These are phyloP conservation scores for Phascolomyces articulosus DNA, from an alignment of 371 early-diverging fungal species.

Conservation along the genomic window DNA sequence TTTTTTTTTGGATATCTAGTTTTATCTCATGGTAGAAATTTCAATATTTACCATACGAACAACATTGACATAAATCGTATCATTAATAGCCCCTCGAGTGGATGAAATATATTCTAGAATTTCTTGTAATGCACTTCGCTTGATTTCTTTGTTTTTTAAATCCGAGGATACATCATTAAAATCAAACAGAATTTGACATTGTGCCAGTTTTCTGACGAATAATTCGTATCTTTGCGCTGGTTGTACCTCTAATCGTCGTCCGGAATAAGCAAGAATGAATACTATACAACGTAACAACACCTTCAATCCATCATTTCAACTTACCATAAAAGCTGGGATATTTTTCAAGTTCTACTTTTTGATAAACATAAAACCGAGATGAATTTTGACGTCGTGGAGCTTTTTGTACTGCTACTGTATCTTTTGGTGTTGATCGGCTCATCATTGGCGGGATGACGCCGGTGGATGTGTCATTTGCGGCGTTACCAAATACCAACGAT, in stretches of 20 bases:
- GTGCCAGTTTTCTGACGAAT: constrained; percentile 85
- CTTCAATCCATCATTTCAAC: background rate
- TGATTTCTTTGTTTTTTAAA: constrained; percentile 93
- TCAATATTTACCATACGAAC: constrained; percentile 80
- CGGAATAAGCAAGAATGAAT: too few relatives aligned
- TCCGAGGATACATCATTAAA: constrained; percentile 88
- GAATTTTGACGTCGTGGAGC: constrained; percentile 84
- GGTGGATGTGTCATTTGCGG: background rate
- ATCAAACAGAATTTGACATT: constrained; percentile 92
- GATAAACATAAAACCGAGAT: constrained; percentile 81
- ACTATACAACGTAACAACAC: too few relatives aligned
- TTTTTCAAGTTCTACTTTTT: constrained; percentile 79
- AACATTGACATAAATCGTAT: constrained; percentile 85
- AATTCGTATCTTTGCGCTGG: constrained; percentile 73
- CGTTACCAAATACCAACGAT: background rate
- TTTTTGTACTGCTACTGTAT: constrained; percentile 79
- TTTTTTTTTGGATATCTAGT: background rate
- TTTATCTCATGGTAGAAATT: background rate
- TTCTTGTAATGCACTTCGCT: constrained; percentile 86
- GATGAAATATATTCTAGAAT: constrained; percentile 91
- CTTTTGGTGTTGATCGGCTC: constrained; percentile 58
- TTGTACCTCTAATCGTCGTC: constrained; percentile 78
- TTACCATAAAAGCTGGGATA: constrained; percentile 76
- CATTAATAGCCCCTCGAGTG: constrained; percentile 82
- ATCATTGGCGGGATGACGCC: background rate